These are phyloP conservation scores for Plantago coronopus DNA, from an alignment of 305 asterid species.

Conservation along the genomic window DNA sequence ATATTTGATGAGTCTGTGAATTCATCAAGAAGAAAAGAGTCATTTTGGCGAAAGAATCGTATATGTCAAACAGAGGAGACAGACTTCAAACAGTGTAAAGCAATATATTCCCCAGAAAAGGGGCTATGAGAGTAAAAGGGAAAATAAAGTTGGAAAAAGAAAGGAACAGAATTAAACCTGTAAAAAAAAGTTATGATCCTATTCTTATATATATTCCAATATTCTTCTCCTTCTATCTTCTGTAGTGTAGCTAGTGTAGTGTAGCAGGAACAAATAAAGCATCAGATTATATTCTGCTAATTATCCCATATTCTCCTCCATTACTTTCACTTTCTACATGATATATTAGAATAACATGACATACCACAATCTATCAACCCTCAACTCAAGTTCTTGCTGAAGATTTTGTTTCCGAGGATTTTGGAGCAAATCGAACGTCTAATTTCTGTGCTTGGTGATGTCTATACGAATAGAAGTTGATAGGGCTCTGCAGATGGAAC, in stretches of 20 bases:
- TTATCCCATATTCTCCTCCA: no score
- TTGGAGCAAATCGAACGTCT: no score
- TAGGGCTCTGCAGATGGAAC: slow-evolving; percentile 13
- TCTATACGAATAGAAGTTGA: background rate
- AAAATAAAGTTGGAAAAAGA: background rate
- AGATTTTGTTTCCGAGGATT: no score
- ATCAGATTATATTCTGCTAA: slow-evolving; percentile 1
- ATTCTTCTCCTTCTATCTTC: no score
- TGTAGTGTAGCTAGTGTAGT: slow-evolving; percentile 6
- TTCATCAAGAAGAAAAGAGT: no score
- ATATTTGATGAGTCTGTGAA: no score
- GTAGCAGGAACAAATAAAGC: slow-evolving; percentile 8
- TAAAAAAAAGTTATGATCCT: slow-evolving; percentile 6
- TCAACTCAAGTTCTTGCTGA: background rate
- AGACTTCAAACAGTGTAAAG: background rate
- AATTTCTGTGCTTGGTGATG: background rate
- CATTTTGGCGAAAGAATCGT: no score
- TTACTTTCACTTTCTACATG: background rate
- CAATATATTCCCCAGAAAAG: background rate
- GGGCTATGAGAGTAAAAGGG: background rate
- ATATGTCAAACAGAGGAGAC: background rate
- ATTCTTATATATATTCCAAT: no score
- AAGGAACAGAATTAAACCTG: slow-evolving; percentile 4
- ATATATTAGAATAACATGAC: background rate
- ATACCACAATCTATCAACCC: background rate